Conservation (phyloP, 441 rosid genomes). For the Populus hybrid region DNA sequence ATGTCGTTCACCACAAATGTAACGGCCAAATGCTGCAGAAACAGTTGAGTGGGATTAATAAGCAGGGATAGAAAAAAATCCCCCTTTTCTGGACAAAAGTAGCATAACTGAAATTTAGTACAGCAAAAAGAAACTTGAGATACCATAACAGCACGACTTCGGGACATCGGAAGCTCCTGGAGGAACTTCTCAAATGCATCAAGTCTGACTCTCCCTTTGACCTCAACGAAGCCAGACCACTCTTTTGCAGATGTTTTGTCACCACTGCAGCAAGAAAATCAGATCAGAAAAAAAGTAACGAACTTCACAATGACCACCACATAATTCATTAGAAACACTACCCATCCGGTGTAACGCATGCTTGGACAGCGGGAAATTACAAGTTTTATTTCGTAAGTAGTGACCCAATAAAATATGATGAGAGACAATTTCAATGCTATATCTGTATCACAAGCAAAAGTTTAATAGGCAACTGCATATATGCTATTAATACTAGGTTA, state of each 20-base stretch:
- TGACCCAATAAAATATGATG: background rate
- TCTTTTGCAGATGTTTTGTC: slow-evolving; percentile 56
- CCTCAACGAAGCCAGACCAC: slow-evolving; percentile 68
- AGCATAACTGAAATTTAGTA: slow-evolving; percentile 31
- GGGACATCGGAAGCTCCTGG: slow-evolving; percentile 78
- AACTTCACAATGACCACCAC: background rate
- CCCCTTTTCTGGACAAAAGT: slow-evolving; percentile 7
- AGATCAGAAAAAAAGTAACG: slow-evolving; percentile 2
- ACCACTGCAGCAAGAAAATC: slow-evolving; percentile 47
- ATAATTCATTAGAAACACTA: background rate
- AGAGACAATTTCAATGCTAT: background rate
- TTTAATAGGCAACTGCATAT: background rate
- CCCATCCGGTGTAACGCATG: background rate
- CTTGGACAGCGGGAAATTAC: background rate
- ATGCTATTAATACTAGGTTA: background rate
- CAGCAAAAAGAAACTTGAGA: slow-evolving; percentile 46
- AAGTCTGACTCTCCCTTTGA: slow-evolving; percentile 85
- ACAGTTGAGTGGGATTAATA: slow-evolving; percentile 2
- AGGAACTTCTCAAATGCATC: slow-evolving; percentile 93
- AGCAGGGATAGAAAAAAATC: background rate
- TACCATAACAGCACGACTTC: slow-evolving; percentile 96
- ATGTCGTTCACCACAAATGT: slow-evolving; percentile 13
- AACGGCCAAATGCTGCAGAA: slow-evolving; percentile 14
- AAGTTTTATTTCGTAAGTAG: background rate
- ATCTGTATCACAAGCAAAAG: background rate